Evolutionary conservation across 805 yeast species (phyloP), one percentile per base, ranked within the genome.

Genomic region (Metschnikowia arizonensis): DNA sequence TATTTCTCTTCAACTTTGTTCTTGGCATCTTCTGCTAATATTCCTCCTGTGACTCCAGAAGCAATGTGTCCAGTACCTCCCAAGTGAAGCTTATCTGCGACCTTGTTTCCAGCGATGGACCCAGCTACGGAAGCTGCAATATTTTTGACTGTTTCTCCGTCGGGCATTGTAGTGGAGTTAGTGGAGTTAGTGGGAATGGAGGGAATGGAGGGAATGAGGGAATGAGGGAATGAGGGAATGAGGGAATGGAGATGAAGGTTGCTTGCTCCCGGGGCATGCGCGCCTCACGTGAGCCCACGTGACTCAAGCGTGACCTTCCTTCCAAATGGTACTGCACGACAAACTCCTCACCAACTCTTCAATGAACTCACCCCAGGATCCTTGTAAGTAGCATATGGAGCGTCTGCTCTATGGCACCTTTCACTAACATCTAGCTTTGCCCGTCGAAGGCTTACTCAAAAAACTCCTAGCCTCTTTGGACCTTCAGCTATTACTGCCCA

Each of bases 401-500:
- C 25, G 19, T 21, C 36, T 33, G 25, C 35, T 33, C 25, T 21
- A 18, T 32, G 23, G 26, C 33, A 25, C 47, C 18, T 39, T 21
- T 28, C 39, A 39, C 44, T 42, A 34, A 38, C 48, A 25, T 32
- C 34, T 46, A 66, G 72, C 71, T 14, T 65, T 58, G 53, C 69
- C 68, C 26, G 60, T 72, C 33, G 74, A 68, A 53, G 67, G 72
- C 15, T 68, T 70, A 46, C 47, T 71, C 42, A 71, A 69, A 49
- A 63, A 57, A 15, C 48, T 69, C 33, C 52, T 69, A 38, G 41
- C 58, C 12, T 58, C 68, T 14, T 60, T 72, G 44, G 76, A 72
- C 47, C 55, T 63, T 37, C 71, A 61, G 51, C 66, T 63, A 49
- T 58, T 55, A 41, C 38, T 58, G 5, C 55, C 61, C 7, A 51